Evolutionary conservation across 371 early-diverging fungal species (phyloP).

Genomic region (Rhizomucor miehei): DNA sequence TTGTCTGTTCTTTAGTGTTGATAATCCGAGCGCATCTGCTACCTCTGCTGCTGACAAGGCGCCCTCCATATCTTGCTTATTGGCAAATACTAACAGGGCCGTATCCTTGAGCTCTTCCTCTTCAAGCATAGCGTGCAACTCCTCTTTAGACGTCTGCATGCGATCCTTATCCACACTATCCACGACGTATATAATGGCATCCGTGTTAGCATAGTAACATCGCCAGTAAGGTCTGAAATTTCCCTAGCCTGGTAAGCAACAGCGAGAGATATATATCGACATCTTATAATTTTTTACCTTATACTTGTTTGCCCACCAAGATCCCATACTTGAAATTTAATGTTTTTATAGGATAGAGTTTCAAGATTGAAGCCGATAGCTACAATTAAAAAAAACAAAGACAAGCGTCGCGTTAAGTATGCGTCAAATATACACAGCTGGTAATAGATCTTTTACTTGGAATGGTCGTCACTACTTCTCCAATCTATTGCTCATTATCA

Average conservation of each 20-base stretch:
- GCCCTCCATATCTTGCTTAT: constrained; percentile 91
- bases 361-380: constrained; percentile 94
- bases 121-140: constrained; percentile 83
- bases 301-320: constrained; percentile 98
- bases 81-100: constrained; percentile 82
- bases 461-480: constrained; percentile 97
- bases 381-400: constrained; percentile 13
- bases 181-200: constrained; percentile 94
- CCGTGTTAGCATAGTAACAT: constrained; percentile 82
- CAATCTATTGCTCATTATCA: no score
- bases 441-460: constrained; percentile 83
- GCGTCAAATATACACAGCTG: not conserved
- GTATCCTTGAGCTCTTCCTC: constrained; percentile 88
- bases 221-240: constrained; percentile 40
- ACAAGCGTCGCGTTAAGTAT: not conserved
- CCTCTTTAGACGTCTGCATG: constrained; percentile 85
- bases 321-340: constrained; percentile 97
- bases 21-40: constrained; percentile 84
- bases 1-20: constrained; percentile 77
- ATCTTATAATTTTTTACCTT: constrained; percentile 41
- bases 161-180: constrained; percentile 94
- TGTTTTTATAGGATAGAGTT: constrained; percentile 96
- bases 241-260: no score
- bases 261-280: no score
- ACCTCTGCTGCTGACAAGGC: constrained; percentile 85